A percentile compares a stretch with the other conserved stretches of the same genome.
Evolutionary conservation across 176 grass and related monocot genomes (phyloP).

Genomic region (Miscanthus lutarioriparius): DNA sequence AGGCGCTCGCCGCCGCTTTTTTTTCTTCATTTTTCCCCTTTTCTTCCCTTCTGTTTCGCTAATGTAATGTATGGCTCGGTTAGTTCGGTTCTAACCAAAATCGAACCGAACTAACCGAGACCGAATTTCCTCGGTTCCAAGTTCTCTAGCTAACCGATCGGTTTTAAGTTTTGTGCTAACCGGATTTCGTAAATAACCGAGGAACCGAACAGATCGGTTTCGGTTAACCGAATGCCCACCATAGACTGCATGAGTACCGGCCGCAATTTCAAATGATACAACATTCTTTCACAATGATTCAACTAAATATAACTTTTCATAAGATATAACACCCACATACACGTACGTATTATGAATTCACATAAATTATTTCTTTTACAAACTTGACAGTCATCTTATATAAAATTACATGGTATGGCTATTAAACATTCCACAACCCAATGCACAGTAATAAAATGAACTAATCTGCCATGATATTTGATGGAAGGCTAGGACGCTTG

Average conservation of each 20-base stretch:
- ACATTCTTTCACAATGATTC: background rate
- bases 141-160: too few relatives aligned
- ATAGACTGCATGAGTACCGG: background rate
- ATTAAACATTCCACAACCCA: background rate
- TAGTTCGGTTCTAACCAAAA: too few relatives aligned
- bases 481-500: background rate
- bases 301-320: constrained; percentile 1
- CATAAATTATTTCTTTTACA: background rate
- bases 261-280: background rate
- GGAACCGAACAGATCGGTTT: too few relatives aligned
- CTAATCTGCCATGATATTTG: background rate
- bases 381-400: constrained; percentile 8
- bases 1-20: too few relatives aligned
- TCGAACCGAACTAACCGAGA: too few relatives aligned
- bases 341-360: background rate
- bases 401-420: constrained; percentile 1
- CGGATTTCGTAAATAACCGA: too few relatives aligned
- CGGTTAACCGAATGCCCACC: too few relatives aligned
- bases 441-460: background rate
- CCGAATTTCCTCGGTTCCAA: too few relatives aligned
- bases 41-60: too few relatives aligned
- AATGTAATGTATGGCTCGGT: too few relatives aligned
- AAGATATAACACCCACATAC: background rate
- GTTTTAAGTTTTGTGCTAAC: too few relatives aligned
- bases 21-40: too few relatives aligned